phyloP scores from a whole-genome alignment of 192 early-diverging fungal species.

The Entomortierella beljakovae region DNA sequence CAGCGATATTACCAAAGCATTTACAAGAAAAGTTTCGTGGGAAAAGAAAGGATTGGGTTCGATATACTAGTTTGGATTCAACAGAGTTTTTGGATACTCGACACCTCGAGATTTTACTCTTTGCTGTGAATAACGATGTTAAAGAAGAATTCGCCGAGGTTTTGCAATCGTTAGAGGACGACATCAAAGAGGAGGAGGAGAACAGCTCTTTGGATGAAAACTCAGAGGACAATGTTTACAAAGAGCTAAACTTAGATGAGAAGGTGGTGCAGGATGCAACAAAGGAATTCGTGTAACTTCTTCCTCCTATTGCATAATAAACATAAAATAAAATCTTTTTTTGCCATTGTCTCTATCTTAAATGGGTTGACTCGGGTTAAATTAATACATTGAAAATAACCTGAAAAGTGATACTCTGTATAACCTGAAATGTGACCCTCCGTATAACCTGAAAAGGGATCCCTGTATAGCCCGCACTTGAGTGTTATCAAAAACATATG shows the following conservation, averaged over 20 bases:
- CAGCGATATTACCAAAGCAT: conserved; percentile 24
- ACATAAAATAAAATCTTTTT: too few relatives aligned
- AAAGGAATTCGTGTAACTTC: too few relatives aligned
- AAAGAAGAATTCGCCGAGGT: conserved; percentile 18
- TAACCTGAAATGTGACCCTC: too few relatives aligned
- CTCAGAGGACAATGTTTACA: conserved; percentile 5
- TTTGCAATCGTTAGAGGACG: conserved; percentile 6
- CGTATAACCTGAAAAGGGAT: too few relatives aligned
- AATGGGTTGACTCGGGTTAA: too few relatives aligned
- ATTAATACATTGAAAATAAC: too few relatives aligned
- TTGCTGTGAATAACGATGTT: conserved; percentile 10
- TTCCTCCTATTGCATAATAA: too few relatives aligned
- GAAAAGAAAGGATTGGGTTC: conserved; percentile 18
- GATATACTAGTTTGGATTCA: conserved; percentile 13
- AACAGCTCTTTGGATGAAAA: neutral
- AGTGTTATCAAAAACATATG: too few relatives aligned
- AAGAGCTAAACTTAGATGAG: conserved; percentile 16
- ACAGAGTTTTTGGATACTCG: conserved; percentile 12
- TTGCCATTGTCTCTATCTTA: too few relatives aligned
- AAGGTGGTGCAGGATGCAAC: too few relatives aligned
- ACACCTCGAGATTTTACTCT: conserved; percentile 8
- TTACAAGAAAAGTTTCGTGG: conserved; percentile 24
- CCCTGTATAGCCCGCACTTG: too few relatives aligned
- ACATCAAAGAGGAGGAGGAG: conserved; percentile 7
- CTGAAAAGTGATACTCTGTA: too few relatives aligned